phyloP scores from a whole-genome alignment of 768 basidiomycete genomes.

The Tricholoma matsutake region DNA sequence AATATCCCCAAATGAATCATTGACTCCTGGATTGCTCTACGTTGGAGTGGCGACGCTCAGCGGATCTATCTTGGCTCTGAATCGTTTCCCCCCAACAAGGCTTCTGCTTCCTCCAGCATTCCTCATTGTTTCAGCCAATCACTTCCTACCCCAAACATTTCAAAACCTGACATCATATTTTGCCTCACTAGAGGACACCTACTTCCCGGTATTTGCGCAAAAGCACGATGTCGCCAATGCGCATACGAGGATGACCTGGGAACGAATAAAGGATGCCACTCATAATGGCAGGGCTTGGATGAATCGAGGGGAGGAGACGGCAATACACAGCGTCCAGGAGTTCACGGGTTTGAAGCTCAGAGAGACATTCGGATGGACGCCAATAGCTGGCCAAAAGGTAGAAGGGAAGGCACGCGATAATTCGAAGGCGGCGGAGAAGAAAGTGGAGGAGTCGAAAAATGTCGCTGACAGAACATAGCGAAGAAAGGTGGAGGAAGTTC shows the following conservation, averaged over 20 bases:
- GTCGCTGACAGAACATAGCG: conserved; percentile 17
- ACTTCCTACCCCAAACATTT: conserved; percentile 87
- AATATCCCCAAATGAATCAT: conserved; percentile 72
- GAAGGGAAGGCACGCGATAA: conserved; percentile 21
- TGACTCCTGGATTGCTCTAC: conserved; percentile 89
- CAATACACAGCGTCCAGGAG: conserved; percentile 58
- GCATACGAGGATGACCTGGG: conserved; percentile 58
- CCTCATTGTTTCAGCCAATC: conserved; percentile 62
- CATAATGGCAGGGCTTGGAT: conserved; percentile 42
- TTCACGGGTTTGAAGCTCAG: conserved; percentile 71
- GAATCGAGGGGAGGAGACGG: conserved; percentile 40
- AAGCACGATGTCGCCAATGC: conserved; percentile 64
- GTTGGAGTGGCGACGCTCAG: conserved; percentile 86
- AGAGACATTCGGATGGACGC: conserved; percentile 50
- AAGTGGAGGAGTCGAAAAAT: conserved; percentile 14
- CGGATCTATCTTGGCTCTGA: conserved; percentile 83
- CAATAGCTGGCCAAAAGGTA: conserved; percentile 12
- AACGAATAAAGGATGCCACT: conserved; percentile 50
- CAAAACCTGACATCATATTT: conserved; percentile 65
- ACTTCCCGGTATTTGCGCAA: conserved; percentile 66
- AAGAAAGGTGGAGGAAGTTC: background rate
- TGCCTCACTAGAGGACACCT: conserved; percentile 63
- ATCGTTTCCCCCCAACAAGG: conserved; percentile 66
- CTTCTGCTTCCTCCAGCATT: conserved; percentile 74
- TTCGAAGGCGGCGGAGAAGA: conserved; percentile 26